Percentiles rank a stretch among this genome's conserved stretches.
Conservation (phyloP, 192 early-diverging fungal genomes). For the Coemansia reversa region DNA sequence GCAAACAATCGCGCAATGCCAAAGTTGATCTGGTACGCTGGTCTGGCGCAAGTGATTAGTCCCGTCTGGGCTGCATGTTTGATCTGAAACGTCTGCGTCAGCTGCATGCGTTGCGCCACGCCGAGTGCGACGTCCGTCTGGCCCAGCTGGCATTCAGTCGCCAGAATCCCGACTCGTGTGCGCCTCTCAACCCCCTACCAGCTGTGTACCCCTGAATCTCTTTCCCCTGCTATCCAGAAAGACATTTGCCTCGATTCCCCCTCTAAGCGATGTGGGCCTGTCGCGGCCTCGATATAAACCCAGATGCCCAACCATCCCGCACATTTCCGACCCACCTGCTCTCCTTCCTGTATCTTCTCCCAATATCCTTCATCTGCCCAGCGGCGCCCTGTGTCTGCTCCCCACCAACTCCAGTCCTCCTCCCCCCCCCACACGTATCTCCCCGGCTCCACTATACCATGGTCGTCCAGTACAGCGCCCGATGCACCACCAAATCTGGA, state of each 20-base stretch:
- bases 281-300: background rate
- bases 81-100: slow-evolving; percentile 4
- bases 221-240: background rate
- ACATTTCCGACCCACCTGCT: background rate
- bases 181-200: background rate
- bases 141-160: background rate
- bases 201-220: background rate
- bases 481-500: slow-evolving; percentile 16
- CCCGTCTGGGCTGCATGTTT: background rate
- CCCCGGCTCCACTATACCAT: slow-evolving; percentile 2
- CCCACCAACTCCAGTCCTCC: background rate
- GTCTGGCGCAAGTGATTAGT: slow-evolving; percentile 2
- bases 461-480: slow-evolving; percentile 46
- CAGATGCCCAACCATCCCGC: background rate
- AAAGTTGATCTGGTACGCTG: slow-evolving; percentile 3
- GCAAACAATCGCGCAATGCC: background rate
- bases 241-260: background rate
- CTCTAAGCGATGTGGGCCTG: background rate
- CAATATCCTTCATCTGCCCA: background rate
- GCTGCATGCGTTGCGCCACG: slow-evolving; percentile 5
- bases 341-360: background rate
- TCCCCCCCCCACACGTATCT: background rate
- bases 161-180: background rate
- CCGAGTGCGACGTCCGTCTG: background rate
- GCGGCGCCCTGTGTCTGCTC: background rate